These are phyloP conservation scores for Fusarium sp. DNA, from an alignment of 2,329 filamentous ascomycete genomes.

Conservation along the genomic window DNA sequence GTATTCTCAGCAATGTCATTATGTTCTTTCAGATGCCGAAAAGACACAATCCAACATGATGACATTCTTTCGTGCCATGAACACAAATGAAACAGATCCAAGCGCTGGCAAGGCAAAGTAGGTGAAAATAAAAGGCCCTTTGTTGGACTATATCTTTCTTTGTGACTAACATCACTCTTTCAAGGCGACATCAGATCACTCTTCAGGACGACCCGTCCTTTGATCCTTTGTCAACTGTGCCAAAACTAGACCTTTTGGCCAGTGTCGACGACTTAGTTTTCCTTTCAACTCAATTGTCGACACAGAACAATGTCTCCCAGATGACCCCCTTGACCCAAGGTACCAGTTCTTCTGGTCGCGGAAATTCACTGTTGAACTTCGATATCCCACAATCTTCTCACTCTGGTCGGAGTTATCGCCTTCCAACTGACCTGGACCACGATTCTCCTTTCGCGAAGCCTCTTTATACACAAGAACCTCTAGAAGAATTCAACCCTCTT, in stretches of 20 bases:
- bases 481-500: constrained; percentile 49
- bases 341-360: constrained; percentile 47
- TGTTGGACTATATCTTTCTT: constrained; percentile 40
- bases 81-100: constrained; percentile 70
- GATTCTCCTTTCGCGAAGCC: constrained; percentile 46
- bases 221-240: constrained; percentile 48
- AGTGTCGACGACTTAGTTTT: constrained; percentile 49
- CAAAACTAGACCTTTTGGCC: constrained; percentile 52
- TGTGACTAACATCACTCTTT: constrained; percentile 6
- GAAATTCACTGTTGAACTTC: constrained; percentile 46
- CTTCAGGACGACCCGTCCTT: constrained; percentile 87
- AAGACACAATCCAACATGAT: constrained; percentile 79
- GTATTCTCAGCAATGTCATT: constrained; percentile 86
- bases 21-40: constrained; percentile 84
- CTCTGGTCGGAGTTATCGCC: constrained; percentile 47
- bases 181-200: constrained; percentile 78
- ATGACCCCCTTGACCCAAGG: constrained; percentile 56
- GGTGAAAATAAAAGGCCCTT: constrained; percentile 41
- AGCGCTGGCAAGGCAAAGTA: constrained; percentile 79
- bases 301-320: constrained; percentile 55
- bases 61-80: constrained; percentile 68
- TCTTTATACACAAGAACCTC: constrained; percentile 30
- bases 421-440: constrained; percentile 51
- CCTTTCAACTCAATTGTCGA: constrained; percentile 52
- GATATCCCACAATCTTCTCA: constrained; percentile 52